phyloP scores from a whole-genome alignment of 2,329 filamentous ascomycete species.

The Aspergillus ruber region DNA sequence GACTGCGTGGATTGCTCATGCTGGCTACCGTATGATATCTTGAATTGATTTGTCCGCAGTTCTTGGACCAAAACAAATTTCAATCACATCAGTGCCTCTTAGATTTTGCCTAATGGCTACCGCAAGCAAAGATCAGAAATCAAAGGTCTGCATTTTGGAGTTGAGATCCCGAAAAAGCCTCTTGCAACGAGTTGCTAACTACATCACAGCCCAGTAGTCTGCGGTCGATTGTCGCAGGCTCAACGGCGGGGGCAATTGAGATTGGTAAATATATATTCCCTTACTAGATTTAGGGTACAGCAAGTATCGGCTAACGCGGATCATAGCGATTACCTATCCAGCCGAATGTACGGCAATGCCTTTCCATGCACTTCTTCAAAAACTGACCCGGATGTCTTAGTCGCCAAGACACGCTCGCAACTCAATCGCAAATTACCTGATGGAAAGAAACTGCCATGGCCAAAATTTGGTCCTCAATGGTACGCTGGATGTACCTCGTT shows the following conservation, averaged over 20 bases:
- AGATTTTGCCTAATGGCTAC: constrained; percentile 22
- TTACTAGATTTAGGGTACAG: not conserved
- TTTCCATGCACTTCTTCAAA: not conserved
- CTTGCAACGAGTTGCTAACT: constrained; percentile 20
- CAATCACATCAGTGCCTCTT: not conserved
- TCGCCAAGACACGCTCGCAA: constrained; percentile 92
- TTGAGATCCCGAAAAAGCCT: not conserved
- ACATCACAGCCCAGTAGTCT: constrained; percentile 64
- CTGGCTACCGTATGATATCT: not conserved
- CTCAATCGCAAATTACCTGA: constrained; percentile 78
- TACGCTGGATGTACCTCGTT: constrained; percentile 96
- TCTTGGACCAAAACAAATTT: not conserved
- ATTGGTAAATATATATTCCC: constrained; percentile 56
- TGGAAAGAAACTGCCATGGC: constrained; percentile 86
- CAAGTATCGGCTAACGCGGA: constrained; percentile 15
- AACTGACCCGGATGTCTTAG: constrained; percentile 35
- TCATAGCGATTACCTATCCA: constrained; percentile 77
- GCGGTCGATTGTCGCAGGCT: constrained; percentile 85
- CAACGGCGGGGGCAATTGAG: constrained; percentile 88
- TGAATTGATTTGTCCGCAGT: not conserved
- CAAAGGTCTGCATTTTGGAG: constrained; percentile 25
- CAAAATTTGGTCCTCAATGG: constrained; percentile 88
- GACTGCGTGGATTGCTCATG: not conserved
- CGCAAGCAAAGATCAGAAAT: constrained; percentile 28
- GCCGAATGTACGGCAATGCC: constrained; percentile 65